Evolutionary conservation across 139 green algal species (phyloP), one percentile per base, ranked within the genome.

Genomic region (Micractinium sp.): DNA sequence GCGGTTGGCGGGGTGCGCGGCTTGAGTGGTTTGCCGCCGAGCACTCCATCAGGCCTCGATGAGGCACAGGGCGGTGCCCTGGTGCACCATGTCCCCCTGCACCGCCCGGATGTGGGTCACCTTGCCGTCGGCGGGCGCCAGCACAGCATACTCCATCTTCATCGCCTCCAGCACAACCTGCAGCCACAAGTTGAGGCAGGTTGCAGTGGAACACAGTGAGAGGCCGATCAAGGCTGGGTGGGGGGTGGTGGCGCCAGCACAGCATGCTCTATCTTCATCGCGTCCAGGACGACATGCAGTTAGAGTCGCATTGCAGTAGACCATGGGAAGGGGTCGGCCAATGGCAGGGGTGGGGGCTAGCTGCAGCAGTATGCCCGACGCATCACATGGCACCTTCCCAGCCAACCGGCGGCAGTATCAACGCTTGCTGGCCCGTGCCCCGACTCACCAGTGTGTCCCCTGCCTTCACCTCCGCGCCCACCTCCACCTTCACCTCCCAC

Each of bases 181-280:
- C 20, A 82, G n/a, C 35, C 56, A 81, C 29, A 31, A 2, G 2
- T 81, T n/a, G 63, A 73, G 14, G 2, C 4, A n/a, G n/a, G n/a
- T n/a, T n/a, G n/a, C n/a, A n/a, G n/a, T n/a, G n/a, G n/a, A n/a
- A n/a, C n/a, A n/a, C n/a, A n/a, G n/a, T n/a, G n/a, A n/a, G n/a
- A n/a, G n/a, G n/a, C n/a, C n/a, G n/a, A n/a, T n/a, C n/a, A n/a
- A n/a, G n/a, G n/a, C n/a, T n/a, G n/a, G n/a, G n/a, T n/a, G n/a
- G n/a, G n/a, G n/a, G n/a, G n/a, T n/a, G n/a, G 63, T 73, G 22
- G 63, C 63, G 23, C 22, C 63, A 73, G 63, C 22, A 29, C 63
- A 73, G 91, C 84, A 56, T 93, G 89, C 86, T 94, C 89, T 95
- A 97, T 98, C 86, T 98, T 98, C 96, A 98, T 98, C 0, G 96